Evolutionary conservation across 441 rosid genomes (phyloP), one percentile per base, ranked within the genome.

Genomic region (Eruca vesicaria): DNA sequence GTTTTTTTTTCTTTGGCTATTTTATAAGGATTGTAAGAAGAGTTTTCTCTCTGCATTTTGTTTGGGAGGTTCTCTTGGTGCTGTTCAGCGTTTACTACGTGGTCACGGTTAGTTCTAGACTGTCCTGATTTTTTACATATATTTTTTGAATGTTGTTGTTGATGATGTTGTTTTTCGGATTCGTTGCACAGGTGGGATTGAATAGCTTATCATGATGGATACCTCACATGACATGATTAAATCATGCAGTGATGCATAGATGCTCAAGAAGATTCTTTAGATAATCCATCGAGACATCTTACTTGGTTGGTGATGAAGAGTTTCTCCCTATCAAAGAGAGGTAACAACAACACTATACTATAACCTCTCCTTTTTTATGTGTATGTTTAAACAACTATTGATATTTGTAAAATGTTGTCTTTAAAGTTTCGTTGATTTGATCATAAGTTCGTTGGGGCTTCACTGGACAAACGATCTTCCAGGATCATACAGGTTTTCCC

Each of bases 381-480:
- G 1, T 48, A 0, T 66, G 1, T n/a, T n/a, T n/a, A n/a, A n/a
- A n/a, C 41, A 12, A 14, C 15, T 7, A 36, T 73, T n/a, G n/a
- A n/a, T n/a, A n/a, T n/a, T n/a, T n/a, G n/a, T 79, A 61, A 71
- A 7, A 66, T 58, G 35, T 52, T 71, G 57, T 73, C 2, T 76
- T 26, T 66, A 70, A 96, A 63, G 99, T 82, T 96, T 98, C n/a
- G 81, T 93, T 78, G 99, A 96, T 86, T 79, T 93, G 86, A 87
- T 90, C 68, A 83, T 96, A 70, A 93, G 97, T 79, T 90, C 96
- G 73, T 81, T 96, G 84, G 99, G 99, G 70, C 96, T 96, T 66
- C 99, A 96, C 41, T 96, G 99, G 98, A 90, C 98, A 58, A 96
- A 96, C 82, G 99, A 96, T 86, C 97, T 96, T 79, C 99, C 97